Base-by-base conservation (phyloP, 1,284 basidiomycete genomes). In the Marasmius tenuissimus region DNA sequence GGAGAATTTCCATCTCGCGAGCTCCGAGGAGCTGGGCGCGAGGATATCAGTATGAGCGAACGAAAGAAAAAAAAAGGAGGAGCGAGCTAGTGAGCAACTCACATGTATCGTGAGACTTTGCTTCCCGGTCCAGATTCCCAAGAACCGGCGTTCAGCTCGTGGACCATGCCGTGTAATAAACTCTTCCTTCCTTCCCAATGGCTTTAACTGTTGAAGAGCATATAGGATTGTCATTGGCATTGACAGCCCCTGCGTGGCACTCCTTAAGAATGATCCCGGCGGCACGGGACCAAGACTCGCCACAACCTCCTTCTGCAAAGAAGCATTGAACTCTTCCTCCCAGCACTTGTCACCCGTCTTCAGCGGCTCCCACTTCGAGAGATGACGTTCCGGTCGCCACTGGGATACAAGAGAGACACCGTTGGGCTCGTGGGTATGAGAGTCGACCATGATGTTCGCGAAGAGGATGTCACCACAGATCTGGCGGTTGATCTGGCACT, bases 21-120 rank as follows among this genome's bases (percentile, higher is more conserved):
- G 75, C 70, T 1, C 75, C 76, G 9, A 78, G 57, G 3, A 78
- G 58, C 76, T 78, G 38, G 14, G n/a, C n/a, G n/a, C n/a, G n/a
- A n/a, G n/a, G n/a, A n/a, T n/a, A n/a, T n/a, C 10, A 57, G 42
- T 11, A 60, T 20, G 45, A n/a, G n/a, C n/a, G 55, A 54, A 4
- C 18, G 27, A 37, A 22, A 34, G 27, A 4, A 11, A 60, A 52
- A 37, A n/a, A 37, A 3, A 42, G 38, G 7, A 16, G 12, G n/a
- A n/a, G n/a, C n/a, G n/a, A n/a, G n/a, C n/a, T n/a, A n/a, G n/a
- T n/a, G n/a, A n/a, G n/a, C n/a, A n/a, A 56, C 69, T 49, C 58
- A 76, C 76, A 62, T 76, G 74, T 42, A 77, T 70, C 14, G 63
- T 68, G 2, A 76, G 62, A 2, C 63, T 70, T 14, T 71, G 62